phyloP scores from a whole-genome alignment of 1,139 yeast genomes.

The Kurtzmaniella quercitrusa region DNA sequence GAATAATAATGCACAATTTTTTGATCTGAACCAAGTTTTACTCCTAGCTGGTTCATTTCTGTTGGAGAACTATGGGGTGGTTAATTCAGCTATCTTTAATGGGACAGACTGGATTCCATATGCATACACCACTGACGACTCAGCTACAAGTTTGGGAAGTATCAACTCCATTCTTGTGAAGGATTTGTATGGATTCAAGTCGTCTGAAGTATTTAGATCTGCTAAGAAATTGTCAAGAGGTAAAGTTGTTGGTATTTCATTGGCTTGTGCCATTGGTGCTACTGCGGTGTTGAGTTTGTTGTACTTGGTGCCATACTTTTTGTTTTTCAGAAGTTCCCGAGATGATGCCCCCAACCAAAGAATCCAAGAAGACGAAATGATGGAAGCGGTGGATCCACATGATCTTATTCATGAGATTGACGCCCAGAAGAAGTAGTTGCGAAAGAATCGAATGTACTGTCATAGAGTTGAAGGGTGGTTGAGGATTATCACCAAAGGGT shows the following conservation, averaged over 20 bases:
- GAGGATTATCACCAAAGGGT: too few relatives aligned
- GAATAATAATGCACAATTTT: constrained; percentile 26
- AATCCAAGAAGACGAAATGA: constrained; percentile 65
- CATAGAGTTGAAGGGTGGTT: too few relatives aligned
- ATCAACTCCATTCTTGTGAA: constrained; percentile 32
- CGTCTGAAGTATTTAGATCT: constrained; percentile 30
- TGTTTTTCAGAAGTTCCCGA: constrained; percentile 43
- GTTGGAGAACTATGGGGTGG: constrained; percentile 51
- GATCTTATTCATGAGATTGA: constrained; percentile 60
- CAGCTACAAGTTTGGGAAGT: constrained; percentile 21
- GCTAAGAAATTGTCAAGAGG: constrained; percentile 43
- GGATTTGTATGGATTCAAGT: constrained; percentile 34
- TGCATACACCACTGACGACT: constrained; percentile 24
- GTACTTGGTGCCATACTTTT: constrained; percentile 53
- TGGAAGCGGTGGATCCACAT: constrained; percentile 61
- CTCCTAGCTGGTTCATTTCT: constrained; percentile 61
- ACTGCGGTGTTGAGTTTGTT: constrained; percentile 61
- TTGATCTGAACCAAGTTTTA: constrained; percentile 44
- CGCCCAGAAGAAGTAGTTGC: constrained; percentile 24
- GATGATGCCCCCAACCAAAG: constrained; percentile 34
- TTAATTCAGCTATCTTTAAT: constrained; percentile 66
- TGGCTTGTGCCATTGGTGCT: constrained; percentile 85
- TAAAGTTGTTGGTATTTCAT: constrained; percentile 79
- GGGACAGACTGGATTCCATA: constrained; percentile 75
- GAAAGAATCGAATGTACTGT: too few relatives aligned